Base-by-base conservation (phyloP, 305 asterid species). In the Fraxinus albicans region DNA sequence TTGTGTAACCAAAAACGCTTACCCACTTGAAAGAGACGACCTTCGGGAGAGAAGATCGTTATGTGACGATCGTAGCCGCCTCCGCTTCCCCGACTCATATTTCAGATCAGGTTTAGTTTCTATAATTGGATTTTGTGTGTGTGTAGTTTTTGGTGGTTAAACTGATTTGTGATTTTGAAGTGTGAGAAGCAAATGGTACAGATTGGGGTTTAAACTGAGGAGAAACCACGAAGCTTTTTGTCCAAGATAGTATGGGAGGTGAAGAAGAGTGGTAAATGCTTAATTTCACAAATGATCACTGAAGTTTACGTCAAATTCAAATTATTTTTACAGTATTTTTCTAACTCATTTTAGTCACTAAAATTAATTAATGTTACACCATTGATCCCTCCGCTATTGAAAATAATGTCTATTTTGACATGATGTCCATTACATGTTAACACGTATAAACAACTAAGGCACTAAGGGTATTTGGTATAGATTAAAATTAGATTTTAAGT, bases 31-130 rank as follows among this genome's bases (percentile, higher is more conserved):
- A 89, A 95, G 63, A 96, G 97, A 75, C 99, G 98, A 88, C 99
- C 98, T 88, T 96, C 99, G 0, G 99, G 99, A 17, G 99, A 95
- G 96, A 96, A 96, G 91, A 96, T 95, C 89, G 98, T 96, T 77
- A 96, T 96, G 91, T 96, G 99, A 23, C 99, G 99, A 92, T 96
- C 99, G 90, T 95, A 95, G 42, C 99, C 99, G 73, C 98, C 99
- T 86, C 99, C 99, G 47, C 99, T 96, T 86, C 99, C 99, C 63
- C 99, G 91, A 87, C 98, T 95, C 96, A 96, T 95, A 83, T 80
- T 92, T 84, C 29, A 33, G 76, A 70, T 70, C 33, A 9, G 36
- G 27, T 36, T 76, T 19, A 5, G 33, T 31, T 44, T 34, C 31
- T 73, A 79, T 29, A 44, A 29, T 4, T 65, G 40, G 3, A n/a